These are phyloP conservation scores for Pelargonium myrrhifolium DNA, from an alignment of 441 rosid genomes.

Conservation along the genomic window DNA sequence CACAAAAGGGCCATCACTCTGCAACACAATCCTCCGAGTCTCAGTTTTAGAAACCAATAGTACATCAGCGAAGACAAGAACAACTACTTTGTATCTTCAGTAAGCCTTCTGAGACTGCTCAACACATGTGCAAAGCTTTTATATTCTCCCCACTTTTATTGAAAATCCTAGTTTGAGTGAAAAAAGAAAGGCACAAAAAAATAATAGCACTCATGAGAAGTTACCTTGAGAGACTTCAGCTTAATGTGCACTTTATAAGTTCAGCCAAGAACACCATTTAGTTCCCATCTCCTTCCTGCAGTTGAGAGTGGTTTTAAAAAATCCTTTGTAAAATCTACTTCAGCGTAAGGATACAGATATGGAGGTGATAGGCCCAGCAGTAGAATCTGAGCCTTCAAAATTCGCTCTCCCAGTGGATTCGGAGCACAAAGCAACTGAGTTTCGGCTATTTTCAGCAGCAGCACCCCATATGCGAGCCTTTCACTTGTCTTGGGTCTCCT, in stretches of 20 bases:
- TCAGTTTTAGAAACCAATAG: not conserved
- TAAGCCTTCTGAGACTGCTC: not conserved
- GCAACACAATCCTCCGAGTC: slow-evolving; percentile 23
- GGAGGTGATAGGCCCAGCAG: slow-evolving; percentile 15
- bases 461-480: slow-evolving; percentile 74
- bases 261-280: not conserved
- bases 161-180: not conserved
- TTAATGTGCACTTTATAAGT: slow-evolving; percentile 1
- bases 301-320: not conserved
- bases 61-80: not conserved
- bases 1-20: slow-evolving; percentile 6
- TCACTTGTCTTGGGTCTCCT: slow-evolving; percentile 72
- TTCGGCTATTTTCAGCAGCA: slow-evolving; percentile 44
- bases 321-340: not conserved
- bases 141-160: not conserved
- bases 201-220: not conserved
- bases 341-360: slow-evolving; percentile 1
- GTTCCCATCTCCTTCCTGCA: not conserved
- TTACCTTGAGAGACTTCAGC: not conserved
- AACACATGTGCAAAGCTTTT: not conserved
- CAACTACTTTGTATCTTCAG: slow-evolving; percentile 6
- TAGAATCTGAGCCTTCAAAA: slow-evolving; percentile 23
- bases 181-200: not conserved
- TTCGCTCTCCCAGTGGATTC: slow-evolving; percentile 67
- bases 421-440: slow-evolving; percentile 59